Evolutionary conservation across 2,329 filamentous ascomycete genomes (phyloP).

Genomic region (Fonsecaea pugnacius): DNA sequence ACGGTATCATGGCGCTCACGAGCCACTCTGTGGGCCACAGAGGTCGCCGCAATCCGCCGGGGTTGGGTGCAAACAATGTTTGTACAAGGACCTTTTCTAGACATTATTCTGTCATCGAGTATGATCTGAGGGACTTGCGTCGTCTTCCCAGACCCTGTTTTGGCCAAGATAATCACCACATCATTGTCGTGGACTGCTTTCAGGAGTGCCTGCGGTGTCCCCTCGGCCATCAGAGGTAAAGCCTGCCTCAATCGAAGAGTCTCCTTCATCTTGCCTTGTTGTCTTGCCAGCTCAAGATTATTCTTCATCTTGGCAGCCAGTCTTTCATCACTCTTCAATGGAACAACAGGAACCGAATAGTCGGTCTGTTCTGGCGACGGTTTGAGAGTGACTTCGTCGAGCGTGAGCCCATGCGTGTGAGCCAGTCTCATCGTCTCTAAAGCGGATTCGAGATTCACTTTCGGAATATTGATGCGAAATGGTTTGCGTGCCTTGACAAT

Average conservation of each 20-base stretch:
- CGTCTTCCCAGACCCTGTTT: slow-evolving; percentile 96
- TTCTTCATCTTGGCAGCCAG: slow-evolving; percentile 23
- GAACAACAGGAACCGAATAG: background rate
- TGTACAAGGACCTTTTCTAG: slow-evolving; percentile 69
- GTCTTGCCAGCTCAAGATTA: slow-evolving; percentile 6
- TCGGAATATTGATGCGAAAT: slow-evolving; percentile 20
- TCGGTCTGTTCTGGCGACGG: background rate
- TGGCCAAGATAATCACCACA: slow-evolving; percentile 89
- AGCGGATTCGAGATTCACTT: slow-evolving; percentile 16
- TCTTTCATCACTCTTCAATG: background rate
- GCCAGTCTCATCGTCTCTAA: slow-evolving; percentile 23
- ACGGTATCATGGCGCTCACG: slow-evolving; percentile 88
- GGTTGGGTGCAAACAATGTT: slow-evolving; percentile 97
- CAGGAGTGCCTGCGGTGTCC: slow-evolving; percentile 46
- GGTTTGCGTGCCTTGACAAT: slow-evolving; percentile 4
- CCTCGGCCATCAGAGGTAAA: slow-evolving; percentile 24
- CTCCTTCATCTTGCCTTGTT: background rate
- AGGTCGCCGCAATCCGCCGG: slow-evolving; percentile 92
- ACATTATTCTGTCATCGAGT: slow-evolving; percentile 81
- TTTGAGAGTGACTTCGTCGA: slow-evolving; percentile 15
- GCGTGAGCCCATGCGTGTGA: slow-evolving; percentile 19
- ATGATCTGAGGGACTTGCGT: slow-evolving; percentile 96
- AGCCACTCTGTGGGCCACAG: slow-evolving; percentile 86
- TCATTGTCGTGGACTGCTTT: slow-evolving; percentile 76
- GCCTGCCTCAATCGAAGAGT: slow-evolving; percentile 16